Evolutionary conservation across 1,284 basidiomycete genomes (phyloP).

Genomic region (Ceratobasidium sp.): DNA sequence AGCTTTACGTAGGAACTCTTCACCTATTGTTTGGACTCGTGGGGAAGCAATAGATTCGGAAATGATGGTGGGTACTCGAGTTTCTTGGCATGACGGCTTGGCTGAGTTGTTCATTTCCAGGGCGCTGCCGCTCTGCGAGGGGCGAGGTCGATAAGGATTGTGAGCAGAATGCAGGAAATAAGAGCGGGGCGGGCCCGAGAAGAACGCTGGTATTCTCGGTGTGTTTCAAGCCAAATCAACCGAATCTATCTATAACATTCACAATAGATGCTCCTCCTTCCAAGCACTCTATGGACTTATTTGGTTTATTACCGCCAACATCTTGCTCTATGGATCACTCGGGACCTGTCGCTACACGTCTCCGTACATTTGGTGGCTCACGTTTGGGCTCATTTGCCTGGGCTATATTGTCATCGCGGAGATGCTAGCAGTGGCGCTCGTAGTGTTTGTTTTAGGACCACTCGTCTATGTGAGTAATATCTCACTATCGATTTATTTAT

Average conservation of each 20-base stretch:
- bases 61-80: background rate
- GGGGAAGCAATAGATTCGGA: slow-evolving; percentile 18
- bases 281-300: slow-evolving; percentile 70
- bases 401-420: slow-evolving; percentile 77
- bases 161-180: slow-evolving; percentile 7
- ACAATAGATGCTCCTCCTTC: slow-evolving; percentile 53
- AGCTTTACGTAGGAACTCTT: background rate
- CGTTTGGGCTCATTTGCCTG: slow-evolving; percentile 76
- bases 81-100: background rate
- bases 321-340: slow-evolving; percentile 74
- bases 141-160: slow-evolving; percentile 7
- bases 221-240: background rate
- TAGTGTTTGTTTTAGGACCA: slow-evolving; percentile 77
- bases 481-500: background rate
- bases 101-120: background rate
- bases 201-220: slow-evolving; percentile 40
- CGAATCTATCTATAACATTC: background rate
- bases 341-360: slow-evolving; percentile 70
- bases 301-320: slow-evolving; percentile 80
- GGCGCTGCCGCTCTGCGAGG: background rate
- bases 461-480: slow-evolving; percentile 69
- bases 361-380: slow-evolving; percentile 82
- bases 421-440: slow-evolving; percentile 69
- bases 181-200: slow-evolving; percentile 7
- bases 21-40: slow-evolving; percentile 31